phyloP scores from a whole-genome alignment of 257 asterid genomes.

The Echites panduratus region DNA sequence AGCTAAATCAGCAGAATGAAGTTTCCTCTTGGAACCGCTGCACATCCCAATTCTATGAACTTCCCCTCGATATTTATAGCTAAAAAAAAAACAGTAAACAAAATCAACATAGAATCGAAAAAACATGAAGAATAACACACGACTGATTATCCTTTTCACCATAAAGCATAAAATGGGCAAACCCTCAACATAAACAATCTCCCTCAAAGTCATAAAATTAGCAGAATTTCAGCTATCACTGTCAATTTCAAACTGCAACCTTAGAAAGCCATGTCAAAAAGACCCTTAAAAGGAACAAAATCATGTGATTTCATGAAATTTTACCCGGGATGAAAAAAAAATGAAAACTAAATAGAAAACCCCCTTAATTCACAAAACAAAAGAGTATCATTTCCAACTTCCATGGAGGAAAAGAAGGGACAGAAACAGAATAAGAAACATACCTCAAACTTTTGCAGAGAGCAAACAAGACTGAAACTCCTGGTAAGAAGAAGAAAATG shows the following conservation, averaged over 20 bases:
- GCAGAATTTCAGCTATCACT: not conserved
- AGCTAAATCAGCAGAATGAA: conserved; percentile 15
- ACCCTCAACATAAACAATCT: not conserved
- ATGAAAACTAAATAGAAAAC: not conserved
- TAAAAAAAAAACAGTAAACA: conserved; percentile 2
- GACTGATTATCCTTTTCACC: not conserved
- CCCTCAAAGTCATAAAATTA: not conserved
- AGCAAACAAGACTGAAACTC: conserved; percentile 6
- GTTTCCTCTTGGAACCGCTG: conserved; percentile 23
- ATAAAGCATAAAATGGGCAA: not conserved
- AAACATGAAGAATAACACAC: not conserved
- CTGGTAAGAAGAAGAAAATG: not conserved
- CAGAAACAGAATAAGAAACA: conserved; percentile 1
- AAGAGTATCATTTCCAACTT: not conserved
- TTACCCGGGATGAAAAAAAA: not conserved
- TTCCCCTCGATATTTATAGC: conserved; percentile 7
- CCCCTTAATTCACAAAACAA: not conserved
- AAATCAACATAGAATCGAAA: conserved; percentile 8
- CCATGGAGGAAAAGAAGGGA: too few relatives aligned
- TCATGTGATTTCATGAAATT: not conserved
- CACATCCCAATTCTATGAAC: conserved; percentile 16
- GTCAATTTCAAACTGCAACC: not conserved
- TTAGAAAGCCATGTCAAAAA: not conserved
- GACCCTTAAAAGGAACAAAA: not conserved
- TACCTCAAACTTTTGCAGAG: conserved; percentile 14